These are phyloP conservation scores for Heliamphora exappendiculata DNA, from an alignment of 148 eudicot species.

Conservation along the genomic window DNA sequence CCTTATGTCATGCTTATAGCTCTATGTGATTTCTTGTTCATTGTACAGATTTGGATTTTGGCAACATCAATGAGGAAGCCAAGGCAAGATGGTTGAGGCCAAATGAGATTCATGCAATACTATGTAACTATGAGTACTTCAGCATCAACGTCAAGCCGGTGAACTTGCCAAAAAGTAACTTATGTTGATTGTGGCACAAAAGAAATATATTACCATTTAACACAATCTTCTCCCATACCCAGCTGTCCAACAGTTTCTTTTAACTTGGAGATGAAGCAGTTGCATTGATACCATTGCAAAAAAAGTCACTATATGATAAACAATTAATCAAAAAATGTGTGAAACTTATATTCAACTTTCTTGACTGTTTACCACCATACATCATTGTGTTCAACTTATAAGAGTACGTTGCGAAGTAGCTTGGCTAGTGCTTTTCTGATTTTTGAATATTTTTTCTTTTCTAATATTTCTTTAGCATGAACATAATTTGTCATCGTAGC, in stretches of 20 bases:
- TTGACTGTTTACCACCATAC: constrained; percentile 2
- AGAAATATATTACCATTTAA: neutral
- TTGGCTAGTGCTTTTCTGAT: neutral
- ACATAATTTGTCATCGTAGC: neutral
- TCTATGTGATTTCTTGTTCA: constrained; percentile 1
- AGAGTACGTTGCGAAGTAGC: neutral
- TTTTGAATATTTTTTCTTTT: neutral
- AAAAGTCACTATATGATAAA: neutral
- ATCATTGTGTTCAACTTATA: neutral
- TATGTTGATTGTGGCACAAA: neutral
- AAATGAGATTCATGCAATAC: constrained; percentile 89
- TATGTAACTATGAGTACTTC: constrained; percentile 59
- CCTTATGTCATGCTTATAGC: neutral
- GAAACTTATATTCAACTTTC: neutral
- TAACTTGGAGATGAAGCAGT: neutral
- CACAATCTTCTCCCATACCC: neutral
- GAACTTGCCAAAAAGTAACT: constrained; percentile 68
- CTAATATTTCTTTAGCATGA: neutral
- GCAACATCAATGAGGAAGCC: constrained; percentile 64
- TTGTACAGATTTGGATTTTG: constrained; percentile 72
- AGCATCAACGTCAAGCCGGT: constrained; percentile 68
- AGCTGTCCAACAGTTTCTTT: neutral
- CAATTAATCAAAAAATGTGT: neutral
- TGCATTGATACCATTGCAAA: constrained; percentile 1
- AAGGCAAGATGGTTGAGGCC: constrained; percentile 87